A percentile compares a stretch with the other conserved stretches of the same genome.
phyloP scores from a whole-genome alignment of 768 basidiomycete species.

The Calvatia gigantea region DNA sequence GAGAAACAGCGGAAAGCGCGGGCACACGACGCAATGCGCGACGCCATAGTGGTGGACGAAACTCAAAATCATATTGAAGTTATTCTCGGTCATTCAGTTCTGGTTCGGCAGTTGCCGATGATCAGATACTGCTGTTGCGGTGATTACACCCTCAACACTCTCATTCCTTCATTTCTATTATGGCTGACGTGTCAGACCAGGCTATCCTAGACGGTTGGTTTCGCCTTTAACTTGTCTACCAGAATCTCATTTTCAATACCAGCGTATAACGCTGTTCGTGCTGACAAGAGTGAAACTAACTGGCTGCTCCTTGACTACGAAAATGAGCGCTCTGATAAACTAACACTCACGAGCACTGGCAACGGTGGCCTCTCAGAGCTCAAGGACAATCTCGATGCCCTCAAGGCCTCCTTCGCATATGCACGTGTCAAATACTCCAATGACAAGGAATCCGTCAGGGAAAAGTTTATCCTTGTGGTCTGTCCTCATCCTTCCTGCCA shows the following conservation, averaged over 20 bases:
- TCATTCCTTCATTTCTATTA: slow-evolving; percentile 21
- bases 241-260: slow-evolving; percentile 22
- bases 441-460: slow-evolving; percentile 81
- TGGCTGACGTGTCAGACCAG: slow-evolving; percentile 80
- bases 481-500: slow-evolving; percentile 17
- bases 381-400: slow-evolving; percentile 62
- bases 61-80: not conserved
- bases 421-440: slow-evolving; percentile 81
- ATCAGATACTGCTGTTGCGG: not conserved
- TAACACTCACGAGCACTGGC: slow-evolving; percentile 75
- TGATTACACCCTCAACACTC: not conserved
- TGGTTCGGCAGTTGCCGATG: slow-evolving; percentile 3
- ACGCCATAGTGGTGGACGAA: slow-evolving; percentile 10
- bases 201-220: slow-evolving; percentile 66
- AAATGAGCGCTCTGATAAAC: slow-evolving; percentile 78
- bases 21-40: not conserved
- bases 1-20: slow-evolving; percentile 5
- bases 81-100: not conserved
- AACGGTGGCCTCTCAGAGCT: slow-evolving; percentile 79
- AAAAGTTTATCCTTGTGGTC: slow-evolving; percentile 84
- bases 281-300: slow-evolving; percentile 81
- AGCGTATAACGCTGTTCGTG: slow-evolving; percentile 89
- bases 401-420: slow-evolving; percentile 82
- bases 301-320: slow-evolving; percentile 92
- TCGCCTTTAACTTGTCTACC: not conserved